Percentiles rank a stretch among this genome's conserved stretches.
phyloP scores from a whole-genome alignment of 2,329 filamentous ascomycete species.

The Setomelanomma holmii region DNA sequence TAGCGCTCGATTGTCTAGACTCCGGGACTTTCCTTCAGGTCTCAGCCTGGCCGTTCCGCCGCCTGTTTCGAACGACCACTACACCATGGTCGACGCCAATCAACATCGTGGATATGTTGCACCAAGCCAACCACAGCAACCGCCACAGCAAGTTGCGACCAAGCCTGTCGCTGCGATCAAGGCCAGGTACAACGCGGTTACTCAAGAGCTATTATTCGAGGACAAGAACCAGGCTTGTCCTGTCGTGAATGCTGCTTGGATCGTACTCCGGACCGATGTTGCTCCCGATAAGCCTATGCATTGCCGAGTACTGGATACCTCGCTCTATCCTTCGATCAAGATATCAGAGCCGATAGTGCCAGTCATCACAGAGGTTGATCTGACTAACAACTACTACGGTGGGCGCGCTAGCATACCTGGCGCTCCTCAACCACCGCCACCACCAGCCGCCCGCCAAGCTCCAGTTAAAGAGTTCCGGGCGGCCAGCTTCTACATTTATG shows the following conservation, averaged over 20 bases:
- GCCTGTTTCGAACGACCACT: constrained; percentile 22
- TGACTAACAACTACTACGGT: background rate
- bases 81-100: constrained; percentile 5
- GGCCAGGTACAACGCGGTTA: constrained; percentile 44
- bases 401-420: background rate
- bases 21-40: constrained; percentile 65
- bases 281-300: constrained; percentile 47
- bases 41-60: constrained; percentile 62
- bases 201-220: constrained; percentile 54
- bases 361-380: background rate
- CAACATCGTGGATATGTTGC: constrained; percentile 1
- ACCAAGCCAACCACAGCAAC: background rate
- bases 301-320: constrained; percentile 58
- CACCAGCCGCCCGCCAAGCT: background rate
- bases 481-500: constrained; percentile 56
- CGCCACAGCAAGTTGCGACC: background rate
- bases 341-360: constrained; percentile 34
- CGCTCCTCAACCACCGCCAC: background rate
- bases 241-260: constrained; percentile 61
- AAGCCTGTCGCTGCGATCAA: constrained; percentile 8
- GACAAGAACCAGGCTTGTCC: constrained; percentile 32
- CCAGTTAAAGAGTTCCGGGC: constrained; percentile 33
- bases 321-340: constrained; percentile 53
- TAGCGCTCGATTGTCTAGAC: constrained; percentile 54
- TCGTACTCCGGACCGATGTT: constrained; percentile 47